Percentiles rank a stretch among this genome's conserved stretches.
phyloP scores from a whole-genome alignment of 2,329 filamentous ascomycete genomes.

The Fusarium agapanthi region DNA sequence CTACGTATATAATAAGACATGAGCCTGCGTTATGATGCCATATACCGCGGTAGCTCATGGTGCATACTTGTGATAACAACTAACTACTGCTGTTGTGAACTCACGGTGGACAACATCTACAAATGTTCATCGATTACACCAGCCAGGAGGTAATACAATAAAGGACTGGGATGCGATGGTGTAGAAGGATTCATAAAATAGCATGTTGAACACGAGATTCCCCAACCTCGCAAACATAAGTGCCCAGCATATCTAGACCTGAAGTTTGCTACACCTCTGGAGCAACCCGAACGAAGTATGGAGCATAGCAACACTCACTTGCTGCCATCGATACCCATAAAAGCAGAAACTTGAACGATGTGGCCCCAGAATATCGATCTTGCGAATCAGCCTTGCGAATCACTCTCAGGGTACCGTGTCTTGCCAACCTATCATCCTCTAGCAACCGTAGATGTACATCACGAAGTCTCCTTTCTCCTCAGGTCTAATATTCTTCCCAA shows the following conservation, averaged over 20 bases:
- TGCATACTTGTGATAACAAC: not conserved
- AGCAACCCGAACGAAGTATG: not conserved
- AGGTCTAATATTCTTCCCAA: constrained; percentile 72
- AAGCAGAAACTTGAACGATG: not conserved
- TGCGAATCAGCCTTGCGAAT: not conserved
- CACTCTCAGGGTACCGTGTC: not conserved
- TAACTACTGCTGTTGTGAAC: no score
- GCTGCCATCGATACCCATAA: not conserved
- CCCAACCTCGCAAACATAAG: not conserved
- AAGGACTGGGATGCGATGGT: not conserved
- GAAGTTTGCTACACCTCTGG: not conserved
- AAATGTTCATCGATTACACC: not conserved
- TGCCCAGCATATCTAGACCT: not conserved
- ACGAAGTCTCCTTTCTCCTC: constrained; percentile 45
- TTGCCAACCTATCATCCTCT: not conserved
- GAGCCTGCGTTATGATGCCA: not conserved
- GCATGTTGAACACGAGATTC: not conserved
- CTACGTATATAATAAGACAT: not conserved
- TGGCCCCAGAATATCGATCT: not conserved
- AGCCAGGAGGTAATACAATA: not conserved
- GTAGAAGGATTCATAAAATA: no score
- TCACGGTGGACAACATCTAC: not conserved
- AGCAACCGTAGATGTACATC: not conserved
- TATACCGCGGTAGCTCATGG: not conserved
- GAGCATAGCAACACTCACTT: not conserved